Evolutionary conservation across 371 early-diverging fungal species (phyloP).

Genomic region (Chytridium lagenaria): DNA sequence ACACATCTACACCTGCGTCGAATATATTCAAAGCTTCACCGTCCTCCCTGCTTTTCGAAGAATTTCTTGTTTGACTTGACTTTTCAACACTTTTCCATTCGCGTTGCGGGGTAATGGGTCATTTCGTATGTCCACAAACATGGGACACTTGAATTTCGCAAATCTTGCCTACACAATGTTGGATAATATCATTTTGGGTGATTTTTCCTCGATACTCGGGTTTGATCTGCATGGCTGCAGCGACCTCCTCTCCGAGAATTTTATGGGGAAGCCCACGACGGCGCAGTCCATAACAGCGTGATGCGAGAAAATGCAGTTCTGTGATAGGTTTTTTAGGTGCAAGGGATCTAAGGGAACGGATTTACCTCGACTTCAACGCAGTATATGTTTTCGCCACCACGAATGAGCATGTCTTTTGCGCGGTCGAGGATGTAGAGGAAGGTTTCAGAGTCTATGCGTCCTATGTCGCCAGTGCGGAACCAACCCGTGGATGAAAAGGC

Average conservation of each 20-base stretch:
- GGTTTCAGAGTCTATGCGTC: slow-evolving; percentile 32
- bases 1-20: no score
- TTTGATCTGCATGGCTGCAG: slow-evolving; percentile 24
- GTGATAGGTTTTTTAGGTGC: background rate
- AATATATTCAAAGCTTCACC: background rate
- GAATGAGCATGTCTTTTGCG: slow-evolving; percentile 39
- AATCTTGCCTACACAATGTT: slow-evolving; percentile 9
- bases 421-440: slow-evolving; percentile 41
- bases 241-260: slow-evolving; percentile 34
- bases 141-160: slow-evolving; percentile 40
- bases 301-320: slow-evolving; percentile 26
- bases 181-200: background rate
- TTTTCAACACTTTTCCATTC: slow-evolving; percentile 35
- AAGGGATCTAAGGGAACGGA: no score
- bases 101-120: slow-evolving; percentile 30
- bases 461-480: slow-evolving; percentile 40
- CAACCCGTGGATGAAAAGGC: slow-evolving; percentile 28
- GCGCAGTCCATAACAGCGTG: slow-evolving; percentile 27
- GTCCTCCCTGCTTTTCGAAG: background rate
- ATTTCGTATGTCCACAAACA: slow-evolving; percentile 27
- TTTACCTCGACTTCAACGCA: slow-evolving; percentile 36
- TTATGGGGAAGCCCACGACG: slow-evolving; percentile 33
- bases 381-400: slow-evolving; percentile 43
- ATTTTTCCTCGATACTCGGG: background rate
- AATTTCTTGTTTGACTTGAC: slow-evolving; percentile 14